phyloP scores from a whole-genome alignment of 2,329 filamentous ascomycete genomes.

The Colletotrichum sp. region DNA sequence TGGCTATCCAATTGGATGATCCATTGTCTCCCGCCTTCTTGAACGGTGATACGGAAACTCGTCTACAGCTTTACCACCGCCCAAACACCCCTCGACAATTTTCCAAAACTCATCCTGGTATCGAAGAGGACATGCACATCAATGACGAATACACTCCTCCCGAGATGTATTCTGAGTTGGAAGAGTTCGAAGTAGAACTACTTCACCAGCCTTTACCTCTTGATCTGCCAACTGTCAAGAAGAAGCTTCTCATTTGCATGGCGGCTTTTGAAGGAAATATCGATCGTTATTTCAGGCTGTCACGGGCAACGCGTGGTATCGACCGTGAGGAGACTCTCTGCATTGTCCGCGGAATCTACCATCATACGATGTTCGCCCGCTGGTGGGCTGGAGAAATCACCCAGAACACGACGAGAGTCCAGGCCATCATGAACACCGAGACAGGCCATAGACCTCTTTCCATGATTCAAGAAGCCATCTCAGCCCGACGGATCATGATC shows the following conservation, averaged over 20 bases:
- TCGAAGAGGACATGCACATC: not conserved
- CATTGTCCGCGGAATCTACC: slow-evolving; percentile 38
- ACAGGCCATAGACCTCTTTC: not conserved
- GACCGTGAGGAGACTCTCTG: slow-evolving; percentile 29
- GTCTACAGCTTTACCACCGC: not conserved
- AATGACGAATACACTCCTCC: not conserved
- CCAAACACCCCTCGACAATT: not conserved
- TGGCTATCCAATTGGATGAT: slow-evolving; percentile 22
- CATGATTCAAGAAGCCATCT: not conserved
- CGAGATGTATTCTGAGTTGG: slow-evolving; percentile 18
- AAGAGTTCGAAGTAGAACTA: slow-evolving; percentile 22
- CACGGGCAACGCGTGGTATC: slow-evolving; percentile 25
- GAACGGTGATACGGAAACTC: slow-evolving; percentile 39
- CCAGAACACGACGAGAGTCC: not conserved
- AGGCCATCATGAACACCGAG: not conserved
- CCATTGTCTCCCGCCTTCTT: slow-evolving; percentile 23
- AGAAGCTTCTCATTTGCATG: slow-evolving; percentile 40
- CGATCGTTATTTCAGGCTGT: slow-evolving; percentile 41
- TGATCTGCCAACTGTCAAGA: slow-evolving; percentile 39
- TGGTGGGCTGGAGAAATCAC: slow-evolving; percentile 27
- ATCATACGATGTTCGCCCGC: slow-evolving; percentile 38
- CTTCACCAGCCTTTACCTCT: slow-evolving; percentile 36
- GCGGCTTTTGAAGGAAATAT: slow-evolving; percentile 42
- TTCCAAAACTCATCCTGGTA: not conserved
- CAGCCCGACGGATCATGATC: not conserved